Evolutionary conservation across 169 alveolate species (phyloP).

Genomic region (Plasmodium cynomolgi): DNA sequence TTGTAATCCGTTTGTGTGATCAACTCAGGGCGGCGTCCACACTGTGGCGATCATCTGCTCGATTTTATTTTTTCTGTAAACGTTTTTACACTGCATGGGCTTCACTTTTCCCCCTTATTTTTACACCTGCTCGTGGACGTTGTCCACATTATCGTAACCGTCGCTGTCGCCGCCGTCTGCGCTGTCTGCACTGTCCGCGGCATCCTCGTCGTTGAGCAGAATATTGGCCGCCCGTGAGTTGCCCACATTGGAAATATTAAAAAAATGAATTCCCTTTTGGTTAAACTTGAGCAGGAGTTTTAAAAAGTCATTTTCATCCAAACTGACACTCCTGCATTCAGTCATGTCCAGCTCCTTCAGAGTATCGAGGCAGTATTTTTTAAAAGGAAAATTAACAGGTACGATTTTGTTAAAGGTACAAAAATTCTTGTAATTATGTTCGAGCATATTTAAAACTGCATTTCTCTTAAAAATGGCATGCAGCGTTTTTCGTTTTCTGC

Average conservation of each 20-base stretch:
- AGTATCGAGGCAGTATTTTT: conserved; percentile 71
- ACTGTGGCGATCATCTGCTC: background rate
- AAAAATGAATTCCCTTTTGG: conserved; percentile 91
- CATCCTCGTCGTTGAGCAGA: conserved; percentile 17
- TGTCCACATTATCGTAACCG: background rate
- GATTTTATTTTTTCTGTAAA: background rate
- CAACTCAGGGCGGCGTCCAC: background rate
- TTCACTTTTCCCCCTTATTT: background rate
- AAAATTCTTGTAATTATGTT: conserved; percentile 93
- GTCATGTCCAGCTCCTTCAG: conserved; percentile 28
- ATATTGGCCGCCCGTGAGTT: conserved; percentile 12
- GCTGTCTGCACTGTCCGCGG: background rate
- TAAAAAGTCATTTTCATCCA: conserved; percentile 91
- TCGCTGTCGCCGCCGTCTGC: background rate
- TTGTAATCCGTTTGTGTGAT: background rate
- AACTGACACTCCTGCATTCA: conserved; percentile 88
- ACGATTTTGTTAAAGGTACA: conserved; percentile 84
- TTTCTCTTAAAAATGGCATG: conserved; percentile 96
- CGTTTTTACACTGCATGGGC: background rate
- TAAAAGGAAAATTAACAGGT: conserved; percentile 80
- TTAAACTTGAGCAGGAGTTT: conserved; percentile 90
- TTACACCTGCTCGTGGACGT: background rate
- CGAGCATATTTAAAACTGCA: conserved; percentile 93
- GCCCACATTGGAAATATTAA: conserved; percentile 80
- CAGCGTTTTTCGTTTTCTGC: conserved; percentile 97